phyloP scores from a whole-genome alignment of 257 asterid species.

The Scutellaria barbata region DNA sequence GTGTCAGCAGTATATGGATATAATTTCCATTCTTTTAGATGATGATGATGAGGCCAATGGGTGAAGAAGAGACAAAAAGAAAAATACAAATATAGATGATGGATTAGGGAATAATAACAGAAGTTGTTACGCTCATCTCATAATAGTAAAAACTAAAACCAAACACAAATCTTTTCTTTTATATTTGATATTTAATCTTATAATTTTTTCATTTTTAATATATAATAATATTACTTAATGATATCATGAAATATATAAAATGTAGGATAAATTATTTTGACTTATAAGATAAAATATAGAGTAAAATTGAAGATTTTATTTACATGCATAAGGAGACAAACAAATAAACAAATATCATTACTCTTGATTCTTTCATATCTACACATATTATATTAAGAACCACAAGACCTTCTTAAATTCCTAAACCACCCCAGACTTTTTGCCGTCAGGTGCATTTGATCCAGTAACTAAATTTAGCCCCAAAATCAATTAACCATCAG shows the following conservation, averaged over 20 bases:
- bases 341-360: conserved; percentile 33
- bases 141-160: neutral
- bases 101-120: conserved; percentile 2
- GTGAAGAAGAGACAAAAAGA: neutral
- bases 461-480: neutral
- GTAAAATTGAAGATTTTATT: too few species aligned
- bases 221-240: too few species aligned
- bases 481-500: conserved; percentile 41
- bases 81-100: neutral
- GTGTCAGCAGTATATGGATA: too few species aligned
- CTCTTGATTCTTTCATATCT: conserved; percentile 13
- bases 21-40: neutral
- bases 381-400: conserved; percentile 22
- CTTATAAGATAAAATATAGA: too few species aligned
- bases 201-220: too few species aligned
- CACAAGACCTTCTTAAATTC: conserved; percentile 11
- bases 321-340: conserved; percentile 37
- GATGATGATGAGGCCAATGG: neutral
- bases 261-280: too few species aligned
- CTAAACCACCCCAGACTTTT: conserved; percentile 55
- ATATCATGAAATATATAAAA: too few species aligned
- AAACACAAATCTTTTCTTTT: too few species aligned
- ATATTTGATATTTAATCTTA: too few species aligned
- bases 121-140: conserved; percentile 3
- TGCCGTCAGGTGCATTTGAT: conserved; percentile 49